Percentiles rank a stretch among this genome's conserved stretches.
Evolutionary conservation across 352 stramenopile genomes (phyloP).

Genomic region (Phytophthora hybrid): DNA sequence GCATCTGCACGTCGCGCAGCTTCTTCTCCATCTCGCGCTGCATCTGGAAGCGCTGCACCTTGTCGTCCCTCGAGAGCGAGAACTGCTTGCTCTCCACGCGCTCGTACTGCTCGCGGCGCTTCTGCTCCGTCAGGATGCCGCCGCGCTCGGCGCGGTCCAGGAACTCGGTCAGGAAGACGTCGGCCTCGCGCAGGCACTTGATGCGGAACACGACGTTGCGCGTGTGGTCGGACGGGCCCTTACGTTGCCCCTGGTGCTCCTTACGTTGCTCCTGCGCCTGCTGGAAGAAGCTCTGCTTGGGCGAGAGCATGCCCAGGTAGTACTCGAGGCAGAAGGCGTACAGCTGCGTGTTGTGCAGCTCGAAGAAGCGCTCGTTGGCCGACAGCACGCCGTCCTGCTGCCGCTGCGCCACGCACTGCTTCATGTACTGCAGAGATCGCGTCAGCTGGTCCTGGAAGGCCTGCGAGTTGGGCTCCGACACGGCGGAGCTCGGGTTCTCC

Average conservation of each 20-base stretch:
- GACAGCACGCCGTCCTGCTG: constrained; percentile 73
- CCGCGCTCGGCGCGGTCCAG: constrained; percentile 73
- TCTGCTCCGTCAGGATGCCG: constrained; percentile 69
- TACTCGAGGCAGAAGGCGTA: constrained; percentile 86
- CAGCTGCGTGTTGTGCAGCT: constrained; percentile 84
- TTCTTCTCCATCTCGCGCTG: constrained; percentile 83
- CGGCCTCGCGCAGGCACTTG: constrained; percentile 72
- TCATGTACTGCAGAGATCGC: constrained; percentile 30
- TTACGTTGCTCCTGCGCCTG: background rate
- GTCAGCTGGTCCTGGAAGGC: constrained; percentile 38
- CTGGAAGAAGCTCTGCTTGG: constrained; percentile 83
- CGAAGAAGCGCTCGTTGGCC: constrained; percentile 79
- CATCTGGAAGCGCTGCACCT: constrained; percentile 84
- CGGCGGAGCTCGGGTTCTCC: constrained; percentile 19
- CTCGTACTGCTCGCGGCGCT: constrained; percentile 81
- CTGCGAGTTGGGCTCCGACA: constrained; percentile 36
- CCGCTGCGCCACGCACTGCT: constrained; percentile 60
- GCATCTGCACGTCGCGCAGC: constrained; percentile 60
- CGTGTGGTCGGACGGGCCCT: constrained; percentile 52
- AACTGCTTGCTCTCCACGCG: constrained; percentile 76
- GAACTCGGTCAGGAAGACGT: constrained; percentile 83
- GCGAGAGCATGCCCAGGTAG: constrained; percentile 79
- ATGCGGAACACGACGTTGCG: constrained; percentile 73
- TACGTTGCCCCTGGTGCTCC: too few species aligned
- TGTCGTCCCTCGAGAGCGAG: constrained; percentile 74